Percentiles rank a stretch among this genome's conserved stretches.
phyloP scores from a whole-genome alignment of 2,329 filamentous ascomycete species.

The Parafenestella ontariensis region DNA sequence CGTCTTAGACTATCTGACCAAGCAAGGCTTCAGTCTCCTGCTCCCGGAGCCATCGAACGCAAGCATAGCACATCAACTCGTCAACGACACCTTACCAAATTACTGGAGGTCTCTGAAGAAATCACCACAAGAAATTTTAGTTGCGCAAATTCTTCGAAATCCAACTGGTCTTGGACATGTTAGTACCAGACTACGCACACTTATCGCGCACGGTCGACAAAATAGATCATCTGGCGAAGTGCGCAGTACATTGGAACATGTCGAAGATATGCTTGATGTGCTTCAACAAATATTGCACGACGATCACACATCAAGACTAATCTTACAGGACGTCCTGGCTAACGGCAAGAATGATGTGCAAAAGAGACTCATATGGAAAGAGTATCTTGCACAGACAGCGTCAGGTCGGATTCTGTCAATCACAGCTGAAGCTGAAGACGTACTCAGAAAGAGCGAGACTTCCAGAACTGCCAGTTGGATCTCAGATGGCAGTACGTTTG shows the following conservation, averaged over 20 bases:
- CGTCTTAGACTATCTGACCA: conserved; percentile 61
- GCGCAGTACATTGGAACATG: conserved; percentile 42
- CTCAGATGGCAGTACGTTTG: conserved; percentile 69
- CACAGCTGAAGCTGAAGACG: conserved; percentile 65
- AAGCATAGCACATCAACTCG: conserved; percentile 76
- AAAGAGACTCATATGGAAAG: conserved; percentile 67
- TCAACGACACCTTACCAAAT: conserved; percentile 77
- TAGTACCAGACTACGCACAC: conserved; percentile 69
- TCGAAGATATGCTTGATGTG: conserved; percentile 53
- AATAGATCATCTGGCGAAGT: conserved; percentile 43
- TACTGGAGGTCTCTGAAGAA: conserved; percentile 69
- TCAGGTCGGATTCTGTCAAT: conserved; percentile 66
- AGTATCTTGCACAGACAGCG: conserved; percentile 64
- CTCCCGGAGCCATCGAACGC: conserved; percentile 71
- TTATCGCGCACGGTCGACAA: conserved; percentile 55
- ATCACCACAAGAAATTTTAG: conserved; percentile 36
- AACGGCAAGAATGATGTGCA: conserved; percentile 53
- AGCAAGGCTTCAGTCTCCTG: conserved; percentile 62
- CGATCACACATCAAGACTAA: conserved; percentile 48
- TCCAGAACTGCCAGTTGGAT: conserved; percentile 62
- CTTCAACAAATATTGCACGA: conserved; percentile 54
- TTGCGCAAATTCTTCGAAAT: conserved; percentile 73
- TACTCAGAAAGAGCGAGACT: conserved; percentile 48
- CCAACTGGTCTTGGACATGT: conserved; percentile 80
- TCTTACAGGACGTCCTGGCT: conserved; percentile 56